Evolutionary conservation across 2,329 filamentous ascomycete species (phyloP), one percentile per base, ranked within the genome.

Genomic region (Lachnellula hyalina): DNA sequence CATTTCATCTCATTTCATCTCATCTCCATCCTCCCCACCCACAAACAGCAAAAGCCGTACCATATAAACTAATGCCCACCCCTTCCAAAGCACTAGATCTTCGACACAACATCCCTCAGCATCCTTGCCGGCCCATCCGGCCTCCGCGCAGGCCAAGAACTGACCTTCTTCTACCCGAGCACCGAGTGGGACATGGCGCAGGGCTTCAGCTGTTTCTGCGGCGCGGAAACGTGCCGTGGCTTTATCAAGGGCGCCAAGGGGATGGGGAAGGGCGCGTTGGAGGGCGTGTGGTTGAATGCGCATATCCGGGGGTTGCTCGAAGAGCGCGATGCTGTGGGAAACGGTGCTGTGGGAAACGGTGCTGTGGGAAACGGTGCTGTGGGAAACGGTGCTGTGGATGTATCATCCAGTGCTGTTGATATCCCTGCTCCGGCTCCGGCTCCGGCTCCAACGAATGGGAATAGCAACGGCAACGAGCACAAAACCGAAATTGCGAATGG

Each of bases 121-220:
- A 72, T 89, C 59, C 72, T 85, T 25, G 83, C 80, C 11, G 80
- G 79, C 6, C 79, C 79, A 21, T 75, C 76, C 52, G 81, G 82
- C 35, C 74, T 85, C 51, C 66, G 72, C 51, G 67, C 71, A 4
- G 81, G 80, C 48, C 78, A 85, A 56, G 82, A 85, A 66, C 73
- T 85, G 47, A 83, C 82, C 67, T 90, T 89, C 73, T 90, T 89
- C 72, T 90, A 90, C 64, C 85, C 86, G 4, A 87, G 83, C 52
- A 89, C 85, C 1, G 86, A 90, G 71, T 90, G 85, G 85, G 65
- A 76, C 65, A 89, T 90, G 86, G 82, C 82, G 34, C 86, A 89
- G 73, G 78, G 84, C 4, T 90, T 90, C 67, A 72, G 79, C 56
- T 90, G 86, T 68, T 73, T 79, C 56, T 90, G 86, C 67, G 75